Evolutionary conservation across 441 rosid species (phyloP), one percentile per base, ranked within the genome.

Genomic region (Eutrema salsugineum): DNA sequence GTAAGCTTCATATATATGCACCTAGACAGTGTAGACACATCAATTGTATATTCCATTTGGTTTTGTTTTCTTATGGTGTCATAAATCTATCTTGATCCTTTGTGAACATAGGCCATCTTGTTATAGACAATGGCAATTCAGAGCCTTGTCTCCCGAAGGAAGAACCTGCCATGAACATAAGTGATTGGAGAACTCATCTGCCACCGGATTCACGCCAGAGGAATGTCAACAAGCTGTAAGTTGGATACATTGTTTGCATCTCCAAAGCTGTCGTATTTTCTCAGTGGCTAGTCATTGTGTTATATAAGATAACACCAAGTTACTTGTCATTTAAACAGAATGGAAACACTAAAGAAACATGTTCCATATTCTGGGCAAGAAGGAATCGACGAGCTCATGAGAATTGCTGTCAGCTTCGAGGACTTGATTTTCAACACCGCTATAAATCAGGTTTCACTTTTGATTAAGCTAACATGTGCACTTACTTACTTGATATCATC

Each of bases 141-240:
- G 60, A 60, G 72, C 58, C 75, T 44, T 46, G 50, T 63, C 63
- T 51, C 39, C 71, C 61, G 3, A 82, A 50, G 1, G 80, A 66
- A 15, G 87, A 82, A 49, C 75, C 83, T 22, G 38, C 73, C 55
- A 63, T 83, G 72, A 88, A 84, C 8, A 48, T 80, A 7, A 80
- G 70, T 63, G 91, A 91, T 63, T 91, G 98, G 98, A 88, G 96
- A 86, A 51, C 69, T 64, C 83, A 77, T 11, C 70, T 85, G 83
- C 80, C 66, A 33, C 72, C 66, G 1, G 91, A 81, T 6, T 75
- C 86, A 2, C 84, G 97, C 5, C 83, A 77, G 27, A 80, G 83
- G 80, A 87, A 85, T 28, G 80, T 90, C 53, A 76, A 80, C 70
- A 83, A 84, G 78, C 70, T 93, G 97, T 89, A 72, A 84, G 88